Percentiles rank a stretch among this genome's conserved stretches.
Evolutionary conservation across 352 stramenopile genomes (phyloP).

Genomic region (Phytophthora rubi): DNA sequence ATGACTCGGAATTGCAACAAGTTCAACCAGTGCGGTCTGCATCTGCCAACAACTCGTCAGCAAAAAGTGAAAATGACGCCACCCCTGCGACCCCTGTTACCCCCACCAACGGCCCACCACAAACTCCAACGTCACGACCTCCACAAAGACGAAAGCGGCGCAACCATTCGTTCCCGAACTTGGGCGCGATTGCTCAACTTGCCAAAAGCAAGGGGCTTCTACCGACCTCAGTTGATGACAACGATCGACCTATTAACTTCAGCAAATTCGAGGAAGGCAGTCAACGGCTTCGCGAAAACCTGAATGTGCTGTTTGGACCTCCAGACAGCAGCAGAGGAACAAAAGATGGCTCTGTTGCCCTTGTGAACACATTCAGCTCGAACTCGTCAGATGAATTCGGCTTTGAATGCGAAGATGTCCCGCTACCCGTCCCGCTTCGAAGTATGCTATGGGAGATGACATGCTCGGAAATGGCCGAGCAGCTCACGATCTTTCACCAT

Average conservation of each 20-base stretch:
- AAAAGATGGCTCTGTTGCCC: conserved; percentile 7
- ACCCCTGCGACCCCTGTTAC: conserved; percentile 16
- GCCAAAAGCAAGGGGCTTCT: conserved; percentile 28
- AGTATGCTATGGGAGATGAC: conserved; percentile 59
- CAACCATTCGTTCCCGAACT: conserved; percentile 75
- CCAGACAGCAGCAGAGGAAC: conserved; percentile 12
- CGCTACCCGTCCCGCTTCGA: conserved; percentile 47
- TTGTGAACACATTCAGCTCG: conserved; percentile 19
- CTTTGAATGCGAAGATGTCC: conserved; percentile 47
- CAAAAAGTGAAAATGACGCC: conserved; percentile 34
- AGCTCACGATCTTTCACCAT: conserved; percentile 74
- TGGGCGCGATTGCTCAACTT: conserved; percentile 39
- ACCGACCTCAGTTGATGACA: conserved; percentile 28
- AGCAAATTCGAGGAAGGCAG: conserved; percentile 27
- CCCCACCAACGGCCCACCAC: conserved; percentile 6
- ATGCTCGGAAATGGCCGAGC: conserved; percentile 61
- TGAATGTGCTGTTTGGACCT: conserved; percentile 32
- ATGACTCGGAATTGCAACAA: conserved; percentile 52
- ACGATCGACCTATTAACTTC: conserved; percentile 12
- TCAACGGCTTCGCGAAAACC: conserved; percentile 32
- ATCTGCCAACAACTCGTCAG: conserved; percentile 3
- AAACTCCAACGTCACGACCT: conserved; percentile 5
- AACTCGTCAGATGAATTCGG: conserved; percentile 47
- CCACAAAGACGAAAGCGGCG: conserved; percentile 47
- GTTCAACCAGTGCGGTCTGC: conserved; percentile 7